These are phyloP conservation scores for Lyophyllum decastes DNA, from an alignment of 768 basidiomycete species.

Conservation along the genomic window DNA sequence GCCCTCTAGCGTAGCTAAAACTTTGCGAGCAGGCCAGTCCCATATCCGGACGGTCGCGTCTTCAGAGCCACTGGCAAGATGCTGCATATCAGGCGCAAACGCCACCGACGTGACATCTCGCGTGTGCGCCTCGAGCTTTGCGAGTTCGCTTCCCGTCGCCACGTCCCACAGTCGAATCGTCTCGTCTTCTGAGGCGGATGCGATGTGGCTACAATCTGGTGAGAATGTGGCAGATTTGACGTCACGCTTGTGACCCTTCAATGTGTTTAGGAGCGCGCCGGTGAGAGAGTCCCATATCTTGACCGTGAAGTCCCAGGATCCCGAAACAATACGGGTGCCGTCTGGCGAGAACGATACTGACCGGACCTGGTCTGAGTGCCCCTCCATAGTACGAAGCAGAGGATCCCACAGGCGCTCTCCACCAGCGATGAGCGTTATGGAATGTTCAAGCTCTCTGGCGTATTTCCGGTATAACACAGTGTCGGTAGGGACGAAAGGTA, in stretches of 20 bases:
- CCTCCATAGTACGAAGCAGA: slow-evolving; percentile 6
- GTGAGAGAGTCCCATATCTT: neutral
- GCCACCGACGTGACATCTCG: slow-evolving; percentile 11
- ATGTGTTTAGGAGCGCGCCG: neutral
- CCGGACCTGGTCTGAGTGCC: slow-evolving; percentile 5
- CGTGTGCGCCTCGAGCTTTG: slow-evolving; percentile 4
- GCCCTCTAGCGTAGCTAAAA: slow-evolving; percentile 5
- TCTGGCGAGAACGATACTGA: slow-evolving; percentile 7
- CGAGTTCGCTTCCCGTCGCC: slow-evolving; percentile 6
- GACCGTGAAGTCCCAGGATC: neutral
- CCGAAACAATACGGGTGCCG: neutral
- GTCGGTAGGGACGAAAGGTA: slow-evolving; percentile 5
- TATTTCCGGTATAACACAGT: slow-evolving; percentile 5
- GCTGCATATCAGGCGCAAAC: slow-evolving; percentile 9
- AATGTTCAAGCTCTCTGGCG: neutral
- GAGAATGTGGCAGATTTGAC: slow-evolving; percentile 2
- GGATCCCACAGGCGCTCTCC: slow-evolving; percentile 5
- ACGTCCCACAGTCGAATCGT: slow-evolving; percentile 12
- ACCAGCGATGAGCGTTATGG: neutral
- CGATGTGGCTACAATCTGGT: slow-evolving; percentile 6
- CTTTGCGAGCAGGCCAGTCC: slow-evolving; percentile 6
- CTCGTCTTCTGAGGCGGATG: slow-evolving; percentile 10
- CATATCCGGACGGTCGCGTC: slow-evolving; percentile 12
- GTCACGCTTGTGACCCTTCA: neutral
- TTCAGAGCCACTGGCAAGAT: slow-evolving; percentile 12